phyloP scores from a whole-genome alignment of 1,284 basidiomycete species.

The Microbotryum intermedium region DNA sequence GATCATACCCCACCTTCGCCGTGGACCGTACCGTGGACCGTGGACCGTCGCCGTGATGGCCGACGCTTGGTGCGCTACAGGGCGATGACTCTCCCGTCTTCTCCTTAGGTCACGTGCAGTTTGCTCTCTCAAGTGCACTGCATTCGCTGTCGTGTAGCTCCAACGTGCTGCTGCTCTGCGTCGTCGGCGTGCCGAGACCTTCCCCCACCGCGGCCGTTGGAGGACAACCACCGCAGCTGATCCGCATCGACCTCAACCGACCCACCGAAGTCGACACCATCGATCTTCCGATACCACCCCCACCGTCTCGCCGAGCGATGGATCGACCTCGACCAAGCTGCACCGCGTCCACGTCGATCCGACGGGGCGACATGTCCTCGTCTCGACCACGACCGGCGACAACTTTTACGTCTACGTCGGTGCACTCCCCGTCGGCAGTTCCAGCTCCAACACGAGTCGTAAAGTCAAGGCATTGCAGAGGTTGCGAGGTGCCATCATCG shows the following conservation, averaged over 20 bases:
- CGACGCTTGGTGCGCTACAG: conserved; percentile 1
- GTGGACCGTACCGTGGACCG: no score
- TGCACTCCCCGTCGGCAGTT: conserved; percentile 41
- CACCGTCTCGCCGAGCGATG: background rate
- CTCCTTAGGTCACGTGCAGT: conserved; percentile 51
- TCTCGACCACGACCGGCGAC: conserved; percentile 79
- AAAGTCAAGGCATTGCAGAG: conserved; percentile 68
- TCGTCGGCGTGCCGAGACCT: conserved; percentile 18
- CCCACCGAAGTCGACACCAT: conserved; percentile 27
- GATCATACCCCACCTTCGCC: background rate
- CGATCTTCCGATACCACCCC: conserved; percentile 18
- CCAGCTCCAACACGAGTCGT: conserved; percentile 40
- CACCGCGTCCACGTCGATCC: conserved; percentile 83
- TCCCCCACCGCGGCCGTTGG: conserved; percentile 14
- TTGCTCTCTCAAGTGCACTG: conserved; percentile 70
- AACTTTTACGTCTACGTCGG: conserved; percentile 82
- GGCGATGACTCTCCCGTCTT: conserved; percentile 19
- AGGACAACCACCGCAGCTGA: conserved; percentile 20
- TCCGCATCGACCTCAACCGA: conserved; percentile 32
- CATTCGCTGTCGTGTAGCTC: conserved; percentile 71
- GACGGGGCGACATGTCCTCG: conserved; percentile 76
- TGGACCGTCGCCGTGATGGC: no score
- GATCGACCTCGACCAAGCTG: conserved; percentile 29
- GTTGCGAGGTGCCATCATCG: conserved; percentile 72
- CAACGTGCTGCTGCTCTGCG: conserved; percentile 53